A percentile compares a stretch with the other conserved stretches of the same genome.
phyloP scores from a whole-genome alignment of 2,329 filamentous ascomycete species.

The Fusarium sp. region DNA sequence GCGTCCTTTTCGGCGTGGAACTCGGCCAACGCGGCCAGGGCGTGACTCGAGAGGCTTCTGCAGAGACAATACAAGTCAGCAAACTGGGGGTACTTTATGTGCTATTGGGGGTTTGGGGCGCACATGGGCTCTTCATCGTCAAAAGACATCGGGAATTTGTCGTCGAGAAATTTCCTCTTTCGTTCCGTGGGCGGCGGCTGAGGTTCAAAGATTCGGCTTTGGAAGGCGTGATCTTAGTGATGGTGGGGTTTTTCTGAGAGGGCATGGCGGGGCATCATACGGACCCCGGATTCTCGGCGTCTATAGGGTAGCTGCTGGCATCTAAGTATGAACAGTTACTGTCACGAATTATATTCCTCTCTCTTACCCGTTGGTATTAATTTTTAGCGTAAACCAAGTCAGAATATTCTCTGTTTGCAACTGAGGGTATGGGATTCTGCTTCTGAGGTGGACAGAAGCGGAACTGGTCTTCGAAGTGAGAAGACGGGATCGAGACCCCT shows the following conservation, averaged over 20 bases:
- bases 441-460: neutral
- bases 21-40: constrained; percentile 76
- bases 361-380: neutral
- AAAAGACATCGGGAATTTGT: constrained; percentile 40
- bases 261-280: constrained; percentile 30
- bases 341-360: neutral
- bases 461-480: neutral
- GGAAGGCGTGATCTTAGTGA: neutral
- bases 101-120: neutral
- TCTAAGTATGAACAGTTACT: neutral
- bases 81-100: neutral
- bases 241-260: constrained; percentile 20
- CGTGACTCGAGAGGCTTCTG: constrained; percentile 70
- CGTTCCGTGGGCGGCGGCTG: neutral
- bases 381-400: no score
- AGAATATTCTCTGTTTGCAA: neutral
- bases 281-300: constrained; percentile 5
- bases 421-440: neutral
- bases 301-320: constrained; percentile 31
- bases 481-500: neutral
- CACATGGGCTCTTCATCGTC: constrained; percentile 64
- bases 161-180: constrained; percentile 8
- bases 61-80: constrained; percentile 14
- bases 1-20: constrained; percentile 81
- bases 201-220: neutral